Percentiles rank a stretch among this genome's conserved stretches.
Evolutionary conservation across 805 yeast species (phyloP).

Genomic region (Clavispora fructus): DNA sequence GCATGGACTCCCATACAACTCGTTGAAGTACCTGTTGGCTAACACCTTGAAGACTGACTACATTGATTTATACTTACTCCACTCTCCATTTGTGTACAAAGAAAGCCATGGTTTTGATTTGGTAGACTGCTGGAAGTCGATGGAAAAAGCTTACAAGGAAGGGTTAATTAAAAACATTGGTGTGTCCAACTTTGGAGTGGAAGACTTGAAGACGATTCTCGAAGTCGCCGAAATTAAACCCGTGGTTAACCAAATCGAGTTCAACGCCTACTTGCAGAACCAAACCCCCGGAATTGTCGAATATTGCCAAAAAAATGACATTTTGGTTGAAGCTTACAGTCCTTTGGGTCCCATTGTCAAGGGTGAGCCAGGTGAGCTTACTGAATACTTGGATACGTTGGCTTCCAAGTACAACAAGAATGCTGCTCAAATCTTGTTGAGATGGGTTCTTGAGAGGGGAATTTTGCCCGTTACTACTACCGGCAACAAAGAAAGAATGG

Average conservation of each 20-base stretch:
- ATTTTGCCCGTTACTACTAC: slow-evolving; percentile 46
- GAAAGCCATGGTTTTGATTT: slow-evolving; percentile 33
- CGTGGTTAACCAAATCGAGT: slow-evolving; percentile 28
- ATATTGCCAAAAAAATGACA: slow-evolving; percentile 19
- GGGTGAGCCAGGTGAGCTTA: slow-evolving; percentile 16
- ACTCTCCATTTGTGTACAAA: slow-evolving; percentile 36
- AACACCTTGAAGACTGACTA: slow-evolving; percentile 36
- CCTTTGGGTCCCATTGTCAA: slow-evolving; percentile 22
- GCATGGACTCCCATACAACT: slow-evolving; percentile 32
- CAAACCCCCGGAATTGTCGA: slow-evolving; percentile 31
- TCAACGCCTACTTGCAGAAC: slow-evolving; percentile 25
- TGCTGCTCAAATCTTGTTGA: slow-evolving; percentile 37
- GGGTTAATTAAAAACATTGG: slow-evolving; percentile 57
- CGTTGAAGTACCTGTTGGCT: slow-evolving; percentile 35
- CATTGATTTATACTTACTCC: slow-evolving; percentile 50
- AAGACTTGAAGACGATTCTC: slow-evolving; percentile 40
- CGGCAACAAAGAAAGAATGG: slow-evolving; percentile 36
- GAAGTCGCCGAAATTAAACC: slow-evolving; percentile 20
- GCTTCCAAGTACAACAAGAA: slow-evolving; percentile 33
- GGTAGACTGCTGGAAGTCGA: slow-evolving; percentile 42
- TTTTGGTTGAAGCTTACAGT: slow-evolving; percentile 22
- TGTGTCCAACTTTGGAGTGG: slow-evolving; percentile 53
- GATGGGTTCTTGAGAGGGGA: slow-evolving; percentile 39
- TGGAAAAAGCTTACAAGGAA: slow-evolving; percentile 46
- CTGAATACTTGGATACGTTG: slow-evolving; percentile 22